phyloP scores from a whole-genome alignment of 2,329 filamentous ascomycete species.

The Stagonosporopsis cucurbitacearum region DNA sequence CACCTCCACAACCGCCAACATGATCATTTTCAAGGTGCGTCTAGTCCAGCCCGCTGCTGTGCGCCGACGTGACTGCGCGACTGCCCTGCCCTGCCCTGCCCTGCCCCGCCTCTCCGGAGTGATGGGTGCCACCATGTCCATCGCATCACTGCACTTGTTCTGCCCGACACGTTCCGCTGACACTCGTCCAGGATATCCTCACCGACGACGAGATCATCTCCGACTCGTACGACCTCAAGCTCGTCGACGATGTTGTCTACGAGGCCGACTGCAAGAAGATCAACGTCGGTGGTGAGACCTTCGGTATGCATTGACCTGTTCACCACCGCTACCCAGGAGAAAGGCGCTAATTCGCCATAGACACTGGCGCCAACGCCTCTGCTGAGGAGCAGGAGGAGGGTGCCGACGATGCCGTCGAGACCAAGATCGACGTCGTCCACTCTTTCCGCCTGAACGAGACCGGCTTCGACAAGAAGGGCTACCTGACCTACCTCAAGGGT shows the following conservation, averaged over 20 bases:
- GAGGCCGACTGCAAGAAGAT: conserved; percentile 95
- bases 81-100: conserved; percentile 33
- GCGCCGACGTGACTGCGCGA: conserved; percentile 30
- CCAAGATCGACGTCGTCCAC: conserved; percentile 92
- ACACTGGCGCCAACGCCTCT: conserved; percentile 95
- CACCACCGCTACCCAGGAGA: not conserved
- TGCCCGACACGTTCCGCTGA: conserved; percentile 19
- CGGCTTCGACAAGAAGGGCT: conserved; percentile 85
- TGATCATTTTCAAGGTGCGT: conserved; percentile 66
- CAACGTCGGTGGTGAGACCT: conserved; percentile 73
- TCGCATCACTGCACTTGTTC: conserved; percentile 9
- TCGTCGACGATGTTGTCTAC: conserved; percentile 79
- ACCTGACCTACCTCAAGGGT: conserved; percentile 86
- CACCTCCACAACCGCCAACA: conserved; percentile 45
- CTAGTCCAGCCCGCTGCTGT: conserved; percentile 22
- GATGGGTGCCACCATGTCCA: conserved; percentile 23
- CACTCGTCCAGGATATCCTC: conserved; percentile 75
- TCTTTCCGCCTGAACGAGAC: conserved; percentile 87
- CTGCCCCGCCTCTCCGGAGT: too few relatives aligned
- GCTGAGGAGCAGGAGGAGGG: conserved; percentile 85
- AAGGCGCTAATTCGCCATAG: conserved; percentile 51
- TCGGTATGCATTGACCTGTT: conserved; percentile 60
- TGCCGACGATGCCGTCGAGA: conserved; percentile 71
- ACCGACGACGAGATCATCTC: conserved; percentile 95
- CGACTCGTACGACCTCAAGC: conserved; percentile 86